Percentiles rank a stretch among this genome's conserved stretches.
These are phyloP conservation scores for Fusarium vanettenii DNA, from an alignment of 2,329 filamentous ascomycete genomes.

Conservation along the genomic window DNA sequence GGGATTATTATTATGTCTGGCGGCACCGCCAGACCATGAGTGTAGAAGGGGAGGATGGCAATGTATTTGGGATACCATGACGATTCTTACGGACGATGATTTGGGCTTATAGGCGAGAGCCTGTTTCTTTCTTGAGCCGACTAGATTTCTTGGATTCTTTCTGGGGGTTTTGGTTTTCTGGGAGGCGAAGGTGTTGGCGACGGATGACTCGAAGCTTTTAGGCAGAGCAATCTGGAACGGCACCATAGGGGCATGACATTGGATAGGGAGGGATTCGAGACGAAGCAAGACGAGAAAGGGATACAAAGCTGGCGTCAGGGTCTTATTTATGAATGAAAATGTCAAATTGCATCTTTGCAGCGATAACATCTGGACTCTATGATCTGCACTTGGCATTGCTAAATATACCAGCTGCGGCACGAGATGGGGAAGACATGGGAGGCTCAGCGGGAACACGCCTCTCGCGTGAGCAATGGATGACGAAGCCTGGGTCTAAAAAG, in stretches of 20 bases:
- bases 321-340: slow-evolving; percentile 29
- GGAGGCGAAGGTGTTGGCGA: background rate
- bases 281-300: slow-evolving; percentile 10
- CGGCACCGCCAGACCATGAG: background rate
- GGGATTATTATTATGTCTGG: background rate
- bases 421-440: slow-evolving; percentile 15
- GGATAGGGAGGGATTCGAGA: slow-evolving; percentile 1
- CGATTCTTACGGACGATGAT: slow-evolving; percentile 29
- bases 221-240: slow-evolving; percentile 23
- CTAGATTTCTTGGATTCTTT: slow-evolving; percentile 18
- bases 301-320: slow-evolving; percentile 20
- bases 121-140: slow-evolving; percentile 16
- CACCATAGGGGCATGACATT: background rate
- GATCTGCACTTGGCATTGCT: slow-evolving; percentile 37
- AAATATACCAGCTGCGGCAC: slow-evolving; percentile 26
- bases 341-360: background rate
- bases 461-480: slow-evolving; percentile 29
- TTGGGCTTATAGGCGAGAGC: slow-evolving; percentile 13
- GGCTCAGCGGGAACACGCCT: slow-evolving; percentile 35
- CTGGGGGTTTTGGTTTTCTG: slow-evolving; percentile 15
- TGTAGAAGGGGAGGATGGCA: slow-evolving; percentile 13
- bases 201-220: background rate
- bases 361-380: background rate
- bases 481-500: slow-evolving; percentile 28
- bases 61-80: slow-evolving; percentile 35